Percentiles rank a stretch among this genome's conserved stretches.
Evolutionary conservation across 306 rosid species (phyloP).

Genomic region (Dalbergia oliveri): DNA sequence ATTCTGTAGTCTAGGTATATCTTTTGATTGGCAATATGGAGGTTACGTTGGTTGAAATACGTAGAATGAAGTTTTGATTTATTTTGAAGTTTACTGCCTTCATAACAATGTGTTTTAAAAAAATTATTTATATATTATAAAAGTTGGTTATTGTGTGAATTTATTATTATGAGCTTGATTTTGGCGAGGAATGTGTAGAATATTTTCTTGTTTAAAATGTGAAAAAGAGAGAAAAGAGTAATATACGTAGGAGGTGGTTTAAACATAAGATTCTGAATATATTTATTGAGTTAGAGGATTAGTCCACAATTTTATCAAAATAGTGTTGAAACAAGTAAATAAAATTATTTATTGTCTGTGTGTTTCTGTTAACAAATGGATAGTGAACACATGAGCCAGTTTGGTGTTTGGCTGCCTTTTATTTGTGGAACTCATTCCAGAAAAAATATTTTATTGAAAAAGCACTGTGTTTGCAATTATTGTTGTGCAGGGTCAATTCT

Average conservation of each 20-base stretch:
- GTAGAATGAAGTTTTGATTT: neutral
- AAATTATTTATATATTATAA: neutral
- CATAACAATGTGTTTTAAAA: neutral
- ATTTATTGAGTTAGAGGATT: constrained; percentile 11
- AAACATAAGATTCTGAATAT: constrained; percentile 4
- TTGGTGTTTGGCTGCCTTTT: constrained; percentile 11
- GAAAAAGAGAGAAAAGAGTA: neutral
- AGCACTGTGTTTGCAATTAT: constrained; percentile 18
- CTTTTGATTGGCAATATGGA: neutral
- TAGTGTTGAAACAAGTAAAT: constrained; percentile 6
- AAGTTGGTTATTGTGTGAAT: neutral
- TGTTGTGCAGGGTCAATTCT: constrained; percentile 25
- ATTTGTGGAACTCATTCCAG: neutral
- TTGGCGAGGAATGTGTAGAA: neutral
- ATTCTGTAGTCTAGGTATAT: neutral
- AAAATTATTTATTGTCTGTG: neutral
- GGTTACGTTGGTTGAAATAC: neutral
- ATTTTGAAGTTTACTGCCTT: neutral
- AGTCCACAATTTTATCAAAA: constrained; percentile 6
- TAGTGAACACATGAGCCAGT: constrained; percentile 1
- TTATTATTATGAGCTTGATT: neutral
- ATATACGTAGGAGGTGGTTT: neutral
- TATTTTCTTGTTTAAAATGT: neutral
- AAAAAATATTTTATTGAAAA: constrained; percentile 17
- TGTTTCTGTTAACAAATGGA: constrained; percentile 30